phyloP scores from a whole-genome alignment of 2,329 filamentous ascomycete genomes.

The Colletotrichum sp. region DNA sequence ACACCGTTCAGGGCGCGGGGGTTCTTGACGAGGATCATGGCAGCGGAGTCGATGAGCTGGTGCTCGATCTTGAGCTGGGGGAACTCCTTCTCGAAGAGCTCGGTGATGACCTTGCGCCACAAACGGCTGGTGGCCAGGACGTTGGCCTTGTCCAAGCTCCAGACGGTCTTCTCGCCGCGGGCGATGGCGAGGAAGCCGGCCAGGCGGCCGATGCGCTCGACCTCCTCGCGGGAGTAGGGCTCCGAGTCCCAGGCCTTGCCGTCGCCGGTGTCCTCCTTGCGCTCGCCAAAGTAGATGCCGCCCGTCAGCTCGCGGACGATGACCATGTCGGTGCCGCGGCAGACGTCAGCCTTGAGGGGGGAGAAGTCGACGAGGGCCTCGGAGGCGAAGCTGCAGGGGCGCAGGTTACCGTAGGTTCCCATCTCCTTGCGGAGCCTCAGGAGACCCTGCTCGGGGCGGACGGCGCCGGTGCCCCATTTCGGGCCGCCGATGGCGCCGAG shows the following conservation, averaged over 20 bases:
- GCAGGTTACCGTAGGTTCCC: conserved; percentile 91
- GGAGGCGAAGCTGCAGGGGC: conserved; percentile 94
- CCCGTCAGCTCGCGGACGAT: conserved; percentile 92
- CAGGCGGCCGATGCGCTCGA: conserved; percentile 86
- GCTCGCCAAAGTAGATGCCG: conserved; percentile 94
- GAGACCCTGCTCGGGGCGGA: conserved; percentile 92
- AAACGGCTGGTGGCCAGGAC: conserved; percentile 88
- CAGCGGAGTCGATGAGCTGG: conserved; percentile 94
- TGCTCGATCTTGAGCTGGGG: conserved; percentile 84
- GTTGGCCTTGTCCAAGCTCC: conserved; percentile 95
- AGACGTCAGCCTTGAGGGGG: conserved; percentile 85
- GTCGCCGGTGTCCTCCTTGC: conserved; percentile 78
- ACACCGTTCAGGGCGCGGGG: conserved; percentile 87
- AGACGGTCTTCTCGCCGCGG: conserved; percentile 72
- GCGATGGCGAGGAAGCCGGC: conserved; percentile 82
- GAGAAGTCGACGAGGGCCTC: conserved; percentile 83
- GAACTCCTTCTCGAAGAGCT: conserved; percentile 88
- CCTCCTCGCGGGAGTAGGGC: conserved; percentile 82
- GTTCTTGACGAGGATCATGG: conserved; percentile 98
- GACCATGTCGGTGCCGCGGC: conserved; percentile 87
- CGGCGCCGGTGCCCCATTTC: conserved; percentile 88
- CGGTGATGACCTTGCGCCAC: conserved; percentile 86
- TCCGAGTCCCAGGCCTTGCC: conserved; percentile 83
- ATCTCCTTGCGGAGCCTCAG: conserved; percentile 92
- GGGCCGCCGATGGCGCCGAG: conserved; percentile 96